Base-by-base conservation (phyloP, 192 early-diverging fungal genomes). In the Dissophora globulifera region DNA sequence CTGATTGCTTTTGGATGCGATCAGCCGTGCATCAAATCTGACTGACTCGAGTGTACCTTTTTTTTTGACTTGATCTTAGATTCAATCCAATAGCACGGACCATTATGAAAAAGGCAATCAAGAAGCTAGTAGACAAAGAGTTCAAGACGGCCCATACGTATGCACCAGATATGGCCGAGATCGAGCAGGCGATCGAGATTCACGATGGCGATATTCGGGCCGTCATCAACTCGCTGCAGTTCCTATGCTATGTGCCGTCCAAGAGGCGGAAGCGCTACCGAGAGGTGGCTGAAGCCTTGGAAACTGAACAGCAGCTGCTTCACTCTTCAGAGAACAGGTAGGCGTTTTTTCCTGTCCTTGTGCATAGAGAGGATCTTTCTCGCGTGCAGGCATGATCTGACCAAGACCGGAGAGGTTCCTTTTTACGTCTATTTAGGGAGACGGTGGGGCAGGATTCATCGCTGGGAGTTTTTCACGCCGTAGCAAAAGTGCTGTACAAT, bases 71-170 rank as follows among this genome's bases (percentile, higher is more conserved):
- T n/a, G 10, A 45, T 45, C 61, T 26, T 74, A 81, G 80, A 33
- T 90, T 90, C 52, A 86, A 86, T 15, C 85, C 88, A 0, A 83
- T 89, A 29, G 89, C 89, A n/a, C 79, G 80, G 9, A 89, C 88
- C 5, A 81, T 89, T 38, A 80, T 88, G 42, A 80, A 78, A 22
- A 88, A 88, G 74, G 88, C 83, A 0, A 79, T 90, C 19, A 78
- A 69, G 42, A 78, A 74, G 11, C 65, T 90, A 10, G 60, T 86
- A 16, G 67, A 43, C 11, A 30, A 47, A 30, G 78, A 79, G 17
- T 83, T 69, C 29, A 56, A n/a, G 19, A 12, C 49, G 8, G 40
- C 29, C 9, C 4, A 27, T 25, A 8, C 60, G 12, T 60, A 49
- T 47, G 57, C 50, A 20, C 71, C 76, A 16, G 41, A 59, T 16